A percentile compares a stretch with the other conserved stretches of the same genome.
phyloP scores from a whole-genome alignment of 805 yeast genomes.

The Lachancea quebecensis region DNA sequence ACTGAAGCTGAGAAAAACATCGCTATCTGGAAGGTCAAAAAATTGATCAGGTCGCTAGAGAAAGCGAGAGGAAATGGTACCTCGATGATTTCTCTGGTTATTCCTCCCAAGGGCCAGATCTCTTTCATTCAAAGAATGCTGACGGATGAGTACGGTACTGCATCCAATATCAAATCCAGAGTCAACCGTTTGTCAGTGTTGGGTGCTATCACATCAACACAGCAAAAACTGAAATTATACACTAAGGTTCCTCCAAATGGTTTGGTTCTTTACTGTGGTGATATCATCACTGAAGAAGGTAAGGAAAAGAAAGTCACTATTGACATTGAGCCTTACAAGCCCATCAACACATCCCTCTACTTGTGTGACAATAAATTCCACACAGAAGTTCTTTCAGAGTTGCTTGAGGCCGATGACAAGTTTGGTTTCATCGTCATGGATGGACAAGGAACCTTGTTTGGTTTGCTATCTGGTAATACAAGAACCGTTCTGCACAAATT shows the following conservation, averaged over 20 bases:
- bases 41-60: slow-evolving; percentile 80
- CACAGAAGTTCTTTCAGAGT: slow-evolving; percentile 91
- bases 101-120: slow-evolving; percentile 94
- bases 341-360: slow-evolving; percentile 94
- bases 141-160: slow-evolving; percentile 98
- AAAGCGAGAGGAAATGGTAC: slow-evolving; percentile 98
- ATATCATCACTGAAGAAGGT: slow-evolving; percentile 93
- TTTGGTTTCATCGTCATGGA: slow-evolving; percentile 99
- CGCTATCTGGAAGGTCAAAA: slow-evolving; percentile 98
- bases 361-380: slow-evolving; percentile 98
- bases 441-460: slow-evolving; percentile 97
- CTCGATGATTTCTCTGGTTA: slow-evolving; percentile 93
- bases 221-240: slow-evolving; percentile 89
- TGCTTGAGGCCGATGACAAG: slow-evolving; percentile 89
- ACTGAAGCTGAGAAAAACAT: slow-evolving; percentile 92
- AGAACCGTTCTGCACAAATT: slow-evolving; percentile 94
- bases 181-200: slow-evolving; percentile 93
- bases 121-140: slow-evolving; percentile 82
- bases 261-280: slow-evolving; percentile 96
- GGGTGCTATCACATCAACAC: slow-evolving; percentile 96
- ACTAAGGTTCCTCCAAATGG: slow-evolving; percentile 91
- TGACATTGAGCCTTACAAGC: slow-evolving; percentile 98
- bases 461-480: slow-evolving; percentile 92
- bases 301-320: slow-evolving; percentile 94
- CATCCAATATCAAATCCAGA: slow-evolving; percentile 95